Percentiles rank a stretch among this genome's conserved stretches.
phyloP scores from a whole-genome alignment of 345 rosid species.

The Odontarrhena argentea region DNA sequence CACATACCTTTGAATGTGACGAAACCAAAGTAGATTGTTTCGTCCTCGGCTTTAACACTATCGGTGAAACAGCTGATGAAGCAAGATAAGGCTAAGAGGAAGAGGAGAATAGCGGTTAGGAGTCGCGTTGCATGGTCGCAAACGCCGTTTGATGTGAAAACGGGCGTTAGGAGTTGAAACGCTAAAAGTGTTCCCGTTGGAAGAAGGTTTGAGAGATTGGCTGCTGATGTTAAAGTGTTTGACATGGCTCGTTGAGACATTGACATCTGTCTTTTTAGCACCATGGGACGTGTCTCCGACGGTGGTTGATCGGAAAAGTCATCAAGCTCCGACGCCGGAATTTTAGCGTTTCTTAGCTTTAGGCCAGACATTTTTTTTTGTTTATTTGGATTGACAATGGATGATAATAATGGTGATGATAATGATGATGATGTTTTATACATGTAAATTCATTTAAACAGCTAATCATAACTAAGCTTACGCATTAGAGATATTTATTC shows the following conservation, averaged over 20 bases:
- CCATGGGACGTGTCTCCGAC: slow-evolving; percentile 1
- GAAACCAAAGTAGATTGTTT: slow-evolving; percentile 61
- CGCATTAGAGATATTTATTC: background rate
- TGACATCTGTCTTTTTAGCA: slow-evolving; percentile 41
- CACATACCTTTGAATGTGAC: slow-evolving; percentile 70
- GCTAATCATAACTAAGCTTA: slow-evolving; percentile 29
- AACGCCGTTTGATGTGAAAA: slow-evolving; percentile 76
- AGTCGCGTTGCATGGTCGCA: slow-evolving; percentile 76
- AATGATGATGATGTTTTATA: slow-evolving; percentile 24
- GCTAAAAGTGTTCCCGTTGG: slow-evolving; percentile 92
- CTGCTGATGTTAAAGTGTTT: slow-evolving; percentile 71
- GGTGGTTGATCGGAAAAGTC: slow-evolving; percentile 21
- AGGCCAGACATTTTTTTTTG: slow-evolving; percentile 29
- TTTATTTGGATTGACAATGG: background rate
- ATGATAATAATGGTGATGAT: background rate
- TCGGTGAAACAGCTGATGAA: slow-evolving; percentile 78
- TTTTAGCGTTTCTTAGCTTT: slow-evolving; percentile 24
- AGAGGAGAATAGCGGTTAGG: slow-evolving; percentile 61
- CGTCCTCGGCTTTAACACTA: slow-evolving; percentile 59
- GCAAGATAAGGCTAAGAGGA: slow-evolving; percentile 66
- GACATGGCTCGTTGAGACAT: slow-evolving; percentile 66
- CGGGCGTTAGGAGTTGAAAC: slow-evolving; percentile 78
- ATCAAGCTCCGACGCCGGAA: slow-evolving; percentile 9
- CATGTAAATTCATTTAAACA: slow-evolving; percentile 8
- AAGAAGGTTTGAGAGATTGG: slow-evolving; percentile 94